Evolutionary conservation across 495 filamentous ascomycete species (phyloP), one percentile per base, ranked within the genome.

Genomic region (Aspergillus nanangensis): DNA sequence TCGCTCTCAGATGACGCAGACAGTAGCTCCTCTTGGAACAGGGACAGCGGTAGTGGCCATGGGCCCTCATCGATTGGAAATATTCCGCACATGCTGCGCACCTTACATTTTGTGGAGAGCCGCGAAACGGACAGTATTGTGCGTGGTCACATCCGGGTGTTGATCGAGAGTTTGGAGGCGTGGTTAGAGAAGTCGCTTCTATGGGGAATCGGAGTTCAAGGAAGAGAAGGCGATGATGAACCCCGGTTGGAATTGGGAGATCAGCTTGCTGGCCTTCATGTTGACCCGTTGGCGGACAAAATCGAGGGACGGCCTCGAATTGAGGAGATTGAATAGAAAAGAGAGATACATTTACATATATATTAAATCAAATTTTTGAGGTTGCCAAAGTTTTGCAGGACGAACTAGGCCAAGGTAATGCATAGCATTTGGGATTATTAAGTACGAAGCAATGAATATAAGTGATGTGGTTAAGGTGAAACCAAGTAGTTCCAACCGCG

Each of bases 51-150:
- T 5, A 23, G 34, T 0, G 19, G 11, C 3, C 41, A 50, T n/a
- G 58, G 53, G 1, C 52, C 61, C 0, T 51, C 56, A 1, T 66
- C 65, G 0, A 58, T 74, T 7, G 66, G 74, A 8, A 81, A 78
- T 49, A 72, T 84, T 20, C 76, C 79, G 10, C 76, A 82, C 48
- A 74, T 91, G 37, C 53, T 79, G 44, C 74, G 78, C 25, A 77
- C 83, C 20, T 55, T 95, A 41, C 62, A 63, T 29, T 89, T 86
- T 62, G 79, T 90, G 15, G 73, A 75, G 41, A 75, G 68, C 37
- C 81, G 77, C 31, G 90, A 94, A 56, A 75, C 68, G 23, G 90
- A 95, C 62, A 77, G 72, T 8, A 68, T 93, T 55, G 87, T 90
- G 10, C 76, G 77, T 47, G 79, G 83, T 38, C 86, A 94, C 71